Conservation (phyloP, 306 rosid genomes). For the Cajanus cajan region DNA sequence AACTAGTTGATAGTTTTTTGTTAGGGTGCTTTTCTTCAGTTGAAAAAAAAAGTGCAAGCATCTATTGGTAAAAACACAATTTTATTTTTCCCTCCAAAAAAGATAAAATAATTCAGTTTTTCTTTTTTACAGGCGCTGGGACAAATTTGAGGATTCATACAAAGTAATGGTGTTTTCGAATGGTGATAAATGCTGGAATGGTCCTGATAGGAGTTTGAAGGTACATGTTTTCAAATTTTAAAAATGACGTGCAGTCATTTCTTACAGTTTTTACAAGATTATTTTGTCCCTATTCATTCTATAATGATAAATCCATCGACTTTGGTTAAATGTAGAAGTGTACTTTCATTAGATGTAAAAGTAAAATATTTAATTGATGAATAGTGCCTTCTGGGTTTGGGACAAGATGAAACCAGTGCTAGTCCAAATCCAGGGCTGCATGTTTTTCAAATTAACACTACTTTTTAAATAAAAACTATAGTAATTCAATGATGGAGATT, state of each 20-base stretch:
- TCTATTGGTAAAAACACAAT: constrained; percentile 3
- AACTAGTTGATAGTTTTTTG: constrained; percentile 22
- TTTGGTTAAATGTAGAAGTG: background rate
- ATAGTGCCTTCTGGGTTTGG: constrained; percentile 19
- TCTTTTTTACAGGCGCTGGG: constrained; percentile 69
- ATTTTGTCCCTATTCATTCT: background rate
- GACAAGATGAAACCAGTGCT: background rate
- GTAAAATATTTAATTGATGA: constrained; percentile 7
- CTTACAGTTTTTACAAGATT: constrained; percentile 5
- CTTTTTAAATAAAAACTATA: background rate
- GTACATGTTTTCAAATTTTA: constrained; percentile 33
- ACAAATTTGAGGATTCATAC: constrained; percentile 88
- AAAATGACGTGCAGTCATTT: background rate
- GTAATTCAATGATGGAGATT: background rate
- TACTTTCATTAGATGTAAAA: background rate
- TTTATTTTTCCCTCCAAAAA: background rate
- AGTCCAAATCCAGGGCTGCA: background rate
- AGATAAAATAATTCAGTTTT: constrained; percentile 10
- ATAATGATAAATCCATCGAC: background rate
- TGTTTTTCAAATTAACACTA: background rate
- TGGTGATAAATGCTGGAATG: constrained; percentile 98
- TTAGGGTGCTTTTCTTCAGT: constrained; percentile 4
- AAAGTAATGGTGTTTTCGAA: constrained; percentile 74
- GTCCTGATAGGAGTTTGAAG: constrained; percentile 98
- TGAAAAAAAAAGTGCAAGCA: constrained; percentile 12